Evolutionary conservation across 192 early-diverging fungal species (phyloP).

Genomic region (Coemansia sp.): DNA sequence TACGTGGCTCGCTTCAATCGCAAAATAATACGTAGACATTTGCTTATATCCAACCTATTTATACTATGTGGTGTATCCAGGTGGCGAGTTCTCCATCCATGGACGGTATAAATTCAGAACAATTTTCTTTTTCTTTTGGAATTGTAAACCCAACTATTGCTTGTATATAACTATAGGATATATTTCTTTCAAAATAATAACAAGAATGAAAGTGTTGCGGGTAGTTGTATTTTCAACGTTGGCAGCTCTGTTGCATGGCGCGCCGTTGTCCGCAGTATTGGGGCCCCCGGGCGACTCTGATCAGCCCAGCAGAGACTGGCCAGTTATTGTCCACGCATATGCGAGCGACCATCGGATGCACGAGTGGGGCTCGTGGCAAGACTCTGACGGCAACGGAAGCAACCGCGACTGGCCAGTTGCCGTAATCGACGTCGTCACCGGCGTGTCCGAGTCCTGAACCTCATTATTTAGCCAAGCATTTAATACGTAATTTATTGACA

Average conservation of each 20-base stretch:
- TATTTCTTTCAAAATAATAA: neutral
- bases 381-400: neutral
- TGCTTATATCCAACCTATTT: neutral
- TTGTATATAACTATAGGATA: neutral
- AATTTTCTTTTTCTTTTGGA: neutral
- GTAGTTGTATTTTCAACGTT: neutral
- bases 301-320: slow-evolving; percentile 43
- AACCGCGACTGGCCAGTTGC: slow-evolving; percentile 48
- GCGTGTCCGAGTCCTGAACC: neutral
- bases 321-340: slow-evolving; percentile 27
- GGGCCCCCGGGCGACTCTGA: slow-evolving; percentile 14
- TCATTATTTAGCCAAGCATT: too few species aligned
- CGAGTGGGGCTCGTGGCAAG: neutral
- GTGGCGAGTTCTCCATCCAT: too few species aligned
- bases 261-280: slow-evolving; percentile 5
- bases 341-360: neutral
- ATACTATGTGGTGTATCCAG: too few species aligned
- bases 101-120: neutral
- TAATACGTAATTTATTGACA: neutral
- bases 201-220: neutral
- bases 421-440: slow-evolving; percentile 16
- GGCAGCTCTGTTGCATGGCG: neutral
- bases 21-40: neutral
- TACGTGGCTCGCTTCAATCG: slow-evolving; percentile 1
- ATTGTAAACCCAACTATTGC: neutral